Percentiles rank a stretch among this genome's conserved stretches.
phyloP scores from a whole-genome alignment of 805 yeast genomes.

The Tetrapisispora phaffii region DNA sequence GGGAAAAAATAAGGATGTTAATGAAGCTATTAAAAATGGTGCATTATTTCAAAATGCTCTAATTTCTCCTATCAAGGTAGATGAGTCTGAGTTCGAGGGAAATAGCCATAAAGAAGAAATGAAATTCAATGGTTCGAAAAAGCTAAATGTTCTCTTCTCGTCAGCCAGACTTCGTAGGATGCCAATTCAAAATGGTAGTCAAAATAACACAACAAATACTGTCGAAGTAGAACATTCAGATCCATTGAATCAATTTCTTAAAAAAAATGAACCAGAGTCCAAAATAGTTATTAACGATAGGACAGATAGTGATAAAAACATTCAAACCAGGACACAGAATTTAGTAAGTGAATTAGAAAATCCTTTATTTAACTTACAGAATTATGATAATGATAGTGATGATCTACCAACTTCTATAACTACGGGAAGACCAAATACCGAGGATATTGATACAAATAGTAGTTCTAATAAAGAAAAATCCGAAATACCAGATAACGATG shows the following conservation, averaged over 20 bases:
- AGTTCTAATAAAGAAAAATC: constrained; percentile 12
- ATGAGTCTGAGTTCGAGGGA: constrained; percentile 2
- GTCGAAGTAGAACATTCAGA: background rate
- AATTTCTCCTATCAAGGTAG: constrained; percentile 13
- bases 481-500: constrained; percentile 12
- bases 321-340: background rate
- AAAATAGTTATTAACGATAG: background rate
- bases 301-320: background rate
- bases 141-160: constrained; percentile 36
- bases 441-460: background rate
- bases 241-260: background rate
- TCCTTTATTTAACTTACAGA: background rate
- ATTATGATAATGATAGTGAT: background rate
- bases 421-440: background rate
- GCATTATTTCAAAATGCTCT: constrained; percentile 28
- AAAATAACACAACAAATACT: background rate
- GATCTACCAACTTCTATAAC: background rate
- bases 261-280: background rate
- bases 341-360: background rate
- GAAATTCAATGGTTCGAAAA: constrained; percentile 12
- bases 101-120: background rate
- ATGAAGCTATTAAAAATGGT: constrained; percentile 23
- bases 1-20: constrained; percentile 10
- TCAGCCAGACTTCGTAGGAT: constrained; percentile 36
- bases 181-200: background rate